Base-by-base conservation (phyloP, 768 basidiomycete genomes). In the Polyporus arcularius region DNA sequence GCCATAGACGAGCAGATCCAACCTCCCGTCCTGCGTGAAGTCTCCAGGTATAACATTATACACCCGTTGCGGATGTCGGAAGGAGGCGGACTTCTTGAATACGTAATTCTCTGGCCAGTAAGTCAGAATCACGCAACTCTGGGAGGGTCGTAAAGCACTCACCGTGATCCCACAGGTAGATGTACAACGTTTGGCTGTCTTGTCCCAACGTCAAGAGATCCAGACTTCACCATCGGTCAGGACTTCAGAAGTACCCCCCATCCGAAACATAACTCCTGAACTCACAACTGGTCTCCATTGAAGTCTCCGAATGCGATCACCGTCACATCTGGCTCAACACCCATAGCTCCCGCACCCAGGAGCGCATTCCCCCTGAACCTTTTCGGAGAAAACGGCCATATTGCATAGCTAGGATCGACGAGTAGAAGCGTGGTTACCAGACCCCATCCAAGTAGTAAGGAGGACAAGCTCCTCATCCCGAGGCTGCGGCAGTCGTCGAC, bases 301-400 rank as follows among this genome's bases (percentile, higher is more conserved):
- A 96, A 96, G 77, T 99, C 96, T 35, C 95, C 97, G 67, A 93
- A 92, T 8, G 95, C 96, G 61, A 93, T 81, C 18, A 97, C 82
- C 53, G 90, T 81, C 30, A 85, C 87, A 55, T 85, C 82, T n/a
- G 79, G 81, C 49, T 82, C 81, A 35, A 98, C 75, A 2, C 95
- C 96, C 72, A 96, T 78, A 1, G 86, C 76, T 8, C 94, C 96
- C 3, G 94, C 88, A 61, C 85, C 79, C 52, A 97, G 78, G 53
- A 98, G 80, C 0, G 89, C 82, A 68, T 95, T 96, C 55, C 87
- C 85, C 10, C 81, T 85, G 76, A 94, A 96, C 42, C 92, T 81
- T 71, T 95, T 93, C n/a, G 87, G 82, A 45, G 87, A 80, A 74
- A 95, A 95, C 0, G 95, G 94, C 95, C 95, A 96, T 71, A 82